Base-by-base conservation (phyloP, 1,139 yeast species). In the Hyphopichia pseudoburtonii region DNA sequence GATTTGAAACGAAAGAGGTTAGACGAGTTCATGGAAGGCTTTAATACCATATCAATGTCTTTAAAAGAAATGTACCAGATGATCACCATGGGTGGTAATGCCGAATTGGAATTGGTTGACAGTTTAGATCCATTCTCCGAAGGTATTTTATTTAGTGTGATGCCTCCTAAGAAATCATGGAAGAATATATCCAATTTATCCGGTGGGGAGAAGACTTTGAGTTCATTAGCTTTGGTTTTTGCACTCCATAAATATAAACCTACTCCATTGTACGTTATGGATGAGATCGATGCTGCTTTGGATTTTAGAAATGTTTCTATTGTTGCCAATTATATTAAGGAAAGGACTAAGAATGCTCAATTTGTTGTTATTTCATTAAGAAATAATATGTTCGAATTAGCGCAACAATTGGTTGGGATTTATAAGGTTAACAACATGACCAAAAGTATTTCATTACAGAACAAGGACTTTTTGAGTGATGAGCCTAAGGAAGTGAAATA, bases 111-210 rank as follows among this genome's bases (percentile, higher is more conserved):
- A 56, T 74, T 92, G 37, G 97, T 90, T 16, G 98, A 94, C 57
- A 84, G 95, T 47, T 75, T 92, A 53, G 98, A 94, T 60, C 98
- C 98, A n/a, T 94, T 94, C 54, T 82, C 96, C 0, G 98, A 94
- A 62, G 99, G 99, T 24, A 90, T 94, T 33, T 67, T 89, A 33
- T 94, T 94, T 61, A 86, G 96, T 61, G 98, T 94, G 6, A 94
- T 94, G 98, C 99, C 99, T 2, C 99, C 99, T 0, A 92, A 89
- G 66, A 94, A 94, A 60, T 84, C 95, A 29, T 94, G 98, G 98
- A 85, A 86, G 56, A 92, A 92, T 53, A 94, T 94, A 38, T 81
- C 96, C 19, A 92, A 94, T 55, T 67, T 94, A 42, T 89, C 97
- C 2, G 99, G 99, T 44, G 99, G 99, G 47, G 99, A 94, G 53